Conservation (phyloP, 23 red algal genomes). For the Cyanidiococcus yangmingshanensis region DNA sequence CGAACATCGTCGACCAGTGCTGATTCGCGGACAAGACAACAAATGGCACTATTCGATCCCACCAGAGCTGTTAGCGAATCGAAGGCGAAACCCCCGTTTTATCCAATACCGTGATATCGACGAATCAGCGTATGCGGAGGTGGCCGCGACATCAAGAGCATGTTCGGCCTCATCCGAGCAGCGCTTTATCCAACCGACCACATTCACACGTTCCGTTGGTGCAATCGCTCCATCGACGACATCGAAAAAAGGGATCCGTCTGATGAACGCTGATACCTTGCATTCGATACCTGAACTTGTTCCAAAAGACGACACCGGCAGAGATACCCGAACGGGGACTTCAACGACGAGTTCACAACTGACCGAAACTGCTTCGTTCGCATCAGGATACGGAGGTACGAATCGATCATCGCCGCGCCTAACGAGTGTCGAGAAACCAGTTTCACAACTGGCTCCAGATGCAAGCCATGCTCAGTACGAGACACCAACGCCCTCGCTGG, state of each 20-base stretch:
- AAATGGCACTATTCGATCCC: slow-evolving; percentile 21
- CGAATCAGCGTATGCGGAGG: slow-evolving; percentile 1
- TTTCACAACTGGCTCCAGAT: too few species aligned
- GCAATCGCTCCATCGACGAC: background rate
- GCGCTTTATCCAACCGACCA: background rate
- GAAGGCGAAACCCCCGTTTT: background rate
- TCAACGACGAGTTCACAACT: background rate
- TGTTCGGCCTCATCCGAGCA: background rate
- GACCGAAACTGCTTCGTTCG: background rate
- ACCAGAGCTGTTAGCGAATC: slow-evolving; percentile 1
- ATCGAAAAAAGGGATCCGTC: background rate
- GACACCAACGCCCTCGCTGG: background rate
- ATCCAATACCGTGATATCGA: slow-evolving; percentile 13
- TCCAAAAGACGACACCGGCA: background rate
- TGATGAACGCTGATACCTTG: background rate
- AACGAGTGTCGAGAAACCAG: too few species aligned
- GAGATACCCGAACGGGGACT: background rate
- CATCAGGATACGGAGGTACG: background rate
- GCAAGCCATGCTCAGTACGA: background rate
- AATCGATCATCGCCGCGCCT: too few species aligned
- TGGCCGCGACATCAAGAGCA: background rate
- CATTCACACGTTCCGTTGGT: background rate
- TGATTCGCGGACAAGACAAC: background rate
- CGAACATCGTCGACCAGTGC: background rate
- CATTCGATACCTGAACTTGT: too few species aligned